A percentile compares a stretch with the other conserved stretches of the same genome.
These are phyloP conservation scores for Cyathus striatus DNA, from an alignment of 768 basidiomycete genomes.

Conservation along the genomic window DNA sequence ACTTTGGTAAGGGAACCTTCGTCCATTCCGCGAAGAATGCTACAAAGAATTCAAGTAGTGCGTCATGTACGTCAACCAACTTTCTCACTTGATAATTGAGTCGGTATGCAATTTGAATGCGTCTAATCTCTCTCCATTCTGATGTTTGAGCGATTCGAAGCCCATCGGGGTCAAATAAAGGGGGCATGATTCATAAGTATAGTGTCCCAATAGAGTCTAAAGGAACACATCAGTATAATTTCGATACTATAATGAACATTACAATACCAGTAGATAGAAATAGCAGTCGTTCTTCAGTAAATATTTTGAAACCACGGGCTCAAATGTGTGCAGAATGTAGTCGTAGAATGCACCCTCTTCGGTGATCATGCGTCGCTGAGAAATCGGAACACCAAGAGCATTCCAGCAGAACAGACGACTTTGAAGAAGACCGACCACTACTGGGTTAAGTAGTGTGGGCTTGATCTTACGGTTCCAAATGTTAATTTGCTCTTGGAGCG, in stretches of 20 bases:
- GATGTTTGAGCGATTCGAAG: conserved; percentile 48
- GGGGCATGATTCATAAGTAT: conserved; percentile 56
- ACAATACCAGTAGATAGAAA: conserved; percentile 55
- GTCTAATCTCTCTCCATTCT: conserved; percentile 39
- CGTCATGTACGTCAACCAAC: neutral
- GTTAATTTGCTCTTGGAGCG: conserved; percentile 48
- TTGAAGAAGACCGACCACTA: conserved; percentile 52
- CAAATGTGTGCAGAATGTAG: conserved; percentile 46
- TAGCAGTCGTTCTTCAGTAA: conserved; percentile 61
- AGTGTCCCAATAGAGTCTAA: conserved; percentile 45
- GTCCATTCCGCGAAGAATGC: conserved; percentile 26
- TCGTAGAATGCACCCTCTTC: conserved; percentile 45
- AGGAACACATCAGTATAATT: neutral
- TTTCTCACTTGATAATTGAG: conserved; percentile 57
- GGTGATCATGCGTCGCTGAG: conserved; percentile 59
- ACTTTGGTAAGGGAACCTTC: conserved; percentile 50
- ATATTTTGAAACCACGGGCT: conserved; percentile 40
- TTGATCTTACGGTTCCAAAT: conserved; percentile 60
- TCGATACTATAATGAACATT: neutral
- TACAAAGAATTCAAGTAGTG: conserved; percentile 6
- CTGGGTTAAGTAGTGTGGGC: conserved; percentile 54
- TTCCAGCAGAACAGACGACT: conserved; percentile 67
- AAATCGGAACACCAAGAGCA: conserved; percentile 70
- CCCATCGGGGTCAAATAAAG: conserved; percentile 59
- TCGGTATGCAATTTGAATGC: conserved; percentile 70